Percentiles rank a stretch among this genome's conserved stretches.
Conservation (phyloP, 768 basidiomycete species). For the Pulveroboletus sp. region DNA sequence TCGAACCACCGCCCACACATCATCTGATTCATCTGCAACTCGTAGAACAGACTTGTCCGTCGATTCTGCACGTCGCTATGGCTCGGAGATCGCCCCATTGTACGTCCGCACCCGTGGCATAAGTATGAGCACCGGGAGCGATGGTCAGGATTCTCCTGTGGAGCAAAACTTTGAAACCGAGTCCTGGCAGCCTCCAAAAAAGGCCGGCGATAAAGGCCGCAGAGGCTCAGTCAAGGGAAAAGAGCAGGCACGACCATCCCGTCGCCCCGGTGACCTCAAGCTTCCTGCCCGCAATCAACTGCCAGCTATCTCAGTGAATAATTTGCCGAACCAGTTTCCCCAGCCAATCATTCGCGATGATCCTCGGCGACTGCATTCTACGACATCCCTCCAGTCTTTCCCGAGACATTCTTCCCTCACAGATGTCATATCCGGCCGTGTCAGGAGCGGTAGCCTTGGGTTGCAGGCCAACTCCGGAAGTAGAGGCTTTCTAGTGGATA, state of each 20-base stretch:
- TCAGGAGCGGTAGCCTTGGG: conserved; percentile 63
- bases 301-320: conserved; percentile 29
- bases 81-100: conserved; percentile 27
- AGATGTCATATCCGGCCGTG: conserved; percentile 41
- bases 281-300: conserved; percentile 54
- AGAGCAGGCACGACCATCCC: conserved; percentile 39
- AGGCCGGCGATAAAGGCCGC: conserved; percentile 42
- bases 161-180: conserved; percentile 53
- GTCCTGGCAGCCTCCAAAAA: conserved; percentile 43
- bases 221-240: conserved; percentile 48
- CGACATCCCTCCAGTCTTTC: conserved; percentile 38
- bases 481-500: conserved; percentile 19
- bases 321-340: conserved; percentile 34
- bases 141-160: conserved; percentile 37
- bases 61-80: conserved; percentile 25
- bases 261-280: conserved; percentile 60
- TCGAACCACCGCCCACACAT: conserved; percentile 36
- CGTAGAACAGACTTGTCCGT: conserved; percentile 26
- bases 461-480: conserved; percentile 33
- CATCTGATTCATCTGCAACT: conserved; percentile 35
- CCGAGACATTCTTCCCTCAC: conserved; percentile 30
- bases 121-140: conserved; percentile 50
- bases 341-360: conserved; percentile 39
- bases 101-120: conserved; percentile 52
- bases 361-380: conserved; percentile 36